Conservation (phyloP, 805 yeast genomes). For the Metschnikowia proteae region DNA sequence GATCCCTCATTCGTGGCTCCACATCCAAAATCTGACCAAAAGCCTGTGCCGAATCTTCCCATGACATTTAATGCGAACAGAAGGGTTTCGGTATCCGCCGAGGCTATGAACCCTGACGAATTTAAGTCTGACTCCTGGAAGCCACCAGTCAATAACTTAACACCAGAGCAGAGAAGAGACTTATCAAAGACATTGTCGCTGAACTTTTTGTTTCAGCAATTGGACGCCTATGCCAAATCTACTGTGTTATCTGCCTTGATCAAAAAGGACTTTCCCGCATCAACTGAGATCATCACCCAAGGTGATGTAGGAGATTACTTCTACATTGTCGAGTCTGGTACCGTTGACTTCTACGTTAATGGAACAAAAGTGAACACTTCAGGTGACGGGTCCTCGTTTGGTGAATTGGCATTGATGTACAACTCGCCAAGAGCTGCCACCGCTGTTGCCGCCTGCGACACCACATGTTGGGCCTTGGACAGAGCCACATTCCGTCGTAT, state of each 20-base stretch:
- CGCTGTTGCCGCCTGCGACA: constrained; percentile 63
- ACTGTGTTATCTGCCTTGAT: constrained; percentile 82
- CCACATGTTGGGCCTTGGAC: constrained; percentile 83
- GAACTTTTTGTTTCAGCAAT: constrained; percentile 79
- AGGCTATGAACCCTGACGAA: constrained; percentile 72
- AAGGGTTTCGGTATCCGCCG: constrained; percentile 89
- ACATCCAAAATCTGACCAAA: constrained; percentile 16
- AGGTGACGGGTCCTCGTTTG: constrained; percentile 89
- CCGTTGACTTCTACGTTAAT: constrained; percentile 75
- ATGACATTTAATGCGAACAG: constrained; percentile 70
- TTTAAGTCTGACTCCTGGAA: constrained; percentile 66
- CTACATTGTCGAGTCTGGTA: constrained; percentile 80
- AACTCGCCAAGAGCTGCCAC: constrained; percentile 98
- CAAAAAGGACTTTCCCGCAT: constrained; percentile 59
- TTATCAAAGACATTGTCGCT: constrained; percentile 68
- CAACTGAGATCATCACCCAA: constrained; percentile 70
- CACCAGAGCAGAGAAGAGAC: constrained; percentile 60
- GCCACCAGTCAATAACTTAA: constrained; percentile 64
- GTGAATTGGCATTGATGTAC: constrained; percentile 96
- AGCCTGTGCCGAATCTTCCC: constrained; percentile 41
- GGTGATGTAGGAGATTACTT: constrained; percentile 95
- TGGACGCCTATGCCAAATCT: constrained; percentile 72
- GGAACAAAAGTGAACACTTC: constrained; percentile 66
- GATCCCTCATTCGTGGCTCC: constrained; percentile 20
- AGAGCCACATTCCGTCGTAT: constrained; percentile 90